Base-by-base conservation (phyloP, 768 basidiomycete species). In the Strobilomyces dryophilus region DNA sequence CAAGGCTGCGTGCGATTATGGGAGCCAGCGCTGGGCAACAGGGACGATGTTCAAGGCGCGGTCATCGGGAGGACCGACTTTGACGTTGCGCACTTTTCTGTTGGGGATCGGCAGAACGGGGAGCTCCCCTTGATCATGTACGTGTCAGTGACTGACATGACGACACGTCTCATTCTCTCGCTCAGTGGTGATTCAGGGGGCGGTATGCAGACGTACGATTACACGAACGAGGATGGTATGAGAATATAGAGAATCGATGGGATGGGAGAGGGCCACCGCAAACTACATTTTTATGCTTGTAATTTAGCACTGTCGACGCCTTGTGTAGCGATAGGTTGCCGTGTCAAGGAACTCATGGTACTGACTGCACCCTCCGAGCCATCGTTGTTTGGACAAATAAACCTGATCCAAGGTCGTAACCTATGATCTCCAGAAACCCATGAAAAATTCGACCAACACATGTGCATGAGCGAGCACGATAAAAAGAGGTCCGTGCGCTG, bases 1-100 rank as follows among this genome's bases (percentile, higher is more conserved):
- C 39, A 61, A 87, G 86, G 86, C n/a, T 85, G 84, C 61, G 77
- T 89, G 10, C 75, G 85, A 26, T 58, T 86, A 34, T 89, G 86
- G 86, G 78, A 87, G 60, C 77, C 82, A 7, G 66, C 71, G 24
- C 62, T 69, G n/a, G 72, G 79, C 1, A 58, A 57, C 1, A 61
- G 66, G 8, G 68, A 74, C 47, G 61, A 66, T 3, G 52, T 58
- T 4, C 81, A 83, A 63, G 83, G 81, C 15, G 66, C 44, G 3
- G 63, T 80, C 9, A 58, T 88, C 14, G 84, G 78, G 5, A 74
- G 80, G 57, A 74, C 76, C 6, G 71, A 76, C 56, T 79, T 77
- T 12, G 84, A 88, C 58, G 71, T 87, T 24, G 80, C 73, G 0
- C 67, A 76, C 53, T 87, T 88, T 62, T 74, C 78, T 2, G 54